Percentiles rank a stretch among this genome's conserved stretches.
phyloP scores from a whole-genome alignment of 1,139 yeast species.

The Groenewaldozyma sp. region DNA sequence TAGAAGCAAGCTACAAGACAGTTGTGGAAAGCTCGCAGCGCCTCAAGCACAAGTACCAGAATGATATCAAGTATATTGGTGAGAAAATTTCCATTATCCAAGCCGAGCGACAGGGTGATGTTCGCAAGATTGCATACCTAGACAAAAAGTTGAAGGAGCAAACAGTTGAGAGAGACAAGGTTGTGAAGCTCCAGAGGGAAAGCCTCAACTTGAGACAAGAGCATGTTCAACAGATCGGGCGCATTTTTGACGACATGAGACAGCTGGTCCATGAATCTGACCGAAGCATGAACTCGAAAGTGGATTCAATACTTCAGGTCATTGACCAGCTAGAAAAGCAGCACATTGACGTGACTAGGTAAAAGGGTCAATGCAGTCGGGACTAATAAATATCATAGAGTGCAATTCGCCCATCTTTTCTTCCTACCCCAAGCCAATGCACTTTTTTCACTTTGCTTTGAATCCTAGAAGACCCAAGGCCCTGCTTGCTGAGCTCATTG shows the following conservation, averaged over 20 bases:
- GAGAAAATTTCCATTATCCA: constrained; percentile 11
- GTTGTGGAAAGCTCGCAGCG: constrained; percentile 16
- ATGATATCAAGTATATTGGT: constrained; percentile 15
- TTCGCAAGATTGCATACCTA: constrained; percentile 12
- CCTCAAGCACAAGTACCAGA: constrained; percentile 15
- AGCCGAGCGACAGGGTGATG: constrained; percentile 14
- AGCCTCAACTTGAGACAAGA: constrained; percentile 14
- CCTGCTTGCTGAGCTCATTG: background rate
- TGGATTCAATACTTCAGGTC: constrained; percentile 7
- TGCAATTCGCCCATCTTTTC: constrained; percentile 32
- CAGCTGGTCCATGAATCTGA: constrained; percentile 11
- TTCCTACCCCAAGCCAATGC: constrained; percentile 31
- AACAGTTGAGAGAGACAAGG: constrained; percentile 15
- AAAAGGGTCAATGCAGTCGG: background rate
- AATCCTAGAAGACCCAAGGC: background rate
- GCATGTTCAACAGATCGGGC: constrained; percentile 16
- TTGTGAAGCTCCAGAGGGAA: constrained; percentile 16
- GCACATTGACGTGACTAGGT: constrained; percentile 1
- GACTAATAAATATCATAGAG: constrained; percentile 24
- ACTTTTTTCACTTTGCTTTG: constrained; percentile 3
- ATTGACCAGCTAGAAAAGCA: constrained; percentile 7
- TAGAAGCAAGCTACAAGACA: constrained; percentile 19
- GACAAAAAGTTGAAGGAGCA: constrained; percentile 13
- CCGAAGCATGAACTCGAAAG: constrained; percentile 9
- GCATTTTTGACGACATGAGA: constrained; percentile 16